phyloP scores from a whole-genome alignment of 306 rosid genomes.

The Nissolia schottii region DNA sequence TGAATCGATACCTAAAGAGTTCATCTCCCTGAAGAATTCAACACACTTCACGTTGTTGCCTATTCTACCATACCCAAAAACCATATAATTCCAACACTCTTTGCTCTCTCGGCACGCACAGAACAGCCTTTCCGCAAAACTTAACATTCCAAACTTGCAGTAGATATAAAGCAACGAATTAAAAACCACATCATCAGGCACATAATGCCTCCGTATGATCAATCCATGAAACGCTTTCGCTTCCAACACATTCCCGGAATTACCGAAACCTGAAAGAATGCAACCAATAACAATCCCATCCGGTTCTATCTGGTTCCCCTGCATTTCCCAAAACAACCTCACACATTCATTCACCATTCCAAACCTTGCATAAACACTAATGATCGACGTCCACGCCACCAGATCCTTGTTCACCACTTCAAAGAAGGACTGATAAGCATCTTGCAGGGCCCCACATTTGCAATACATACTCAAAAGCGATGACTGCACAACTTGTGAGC shows the following conservation, averaged over 20 bases:
- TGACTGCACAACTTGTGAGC: constrained; percentile 44
- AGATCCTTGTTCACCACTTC: constrained; percentile 51
- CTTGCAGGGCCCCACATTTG: constrained; percentile 53
- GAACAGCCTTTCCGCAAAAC: constrained; percentile 59
- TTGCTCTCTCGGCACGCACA: constrained; percentile 10
- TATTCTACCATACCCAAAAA: constrained; percentile 43
- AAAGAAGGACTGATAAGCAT: constrained; percentile 49
- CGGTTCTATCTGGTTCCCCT: constrained; percentile 31
- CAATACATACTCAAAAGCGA: constrained; percentile 65
- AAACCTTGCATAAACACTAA: constrained; percentile 56
- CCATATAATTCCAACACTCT: constrained; percentile 59
- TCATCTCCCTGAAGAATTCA: constrained; percentile 58
- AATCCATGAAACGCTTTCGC: constrained; percentile 74
- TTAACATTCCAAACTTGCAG: constrained; percentile 59
- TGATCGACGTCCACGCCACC: constrained; percentile 63
- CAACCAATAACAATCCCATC: constrained; percentile 65
- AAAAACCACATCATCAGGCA: constrained; percentile 26
- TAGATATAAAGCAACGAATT: constrained; percentile 63
- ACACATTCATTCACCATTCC: constrained; percentile 53
- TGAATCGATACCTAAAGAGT: constrained; percentile 33
- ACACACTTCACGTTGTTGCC: constrained; percentile 42
- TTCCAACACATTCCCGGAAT: constrained; percentile 29
- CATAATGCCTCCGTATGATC: constrained; percentile 38
- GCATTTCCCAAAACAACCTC: constrained; percentile 56
- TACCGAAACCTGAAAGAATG: constrained; percentile 59